Evolutionary conservation across 1,139 yeast genomes (phyloP).

Genomic region (Debaryomycetaceae sp.): DNA sequence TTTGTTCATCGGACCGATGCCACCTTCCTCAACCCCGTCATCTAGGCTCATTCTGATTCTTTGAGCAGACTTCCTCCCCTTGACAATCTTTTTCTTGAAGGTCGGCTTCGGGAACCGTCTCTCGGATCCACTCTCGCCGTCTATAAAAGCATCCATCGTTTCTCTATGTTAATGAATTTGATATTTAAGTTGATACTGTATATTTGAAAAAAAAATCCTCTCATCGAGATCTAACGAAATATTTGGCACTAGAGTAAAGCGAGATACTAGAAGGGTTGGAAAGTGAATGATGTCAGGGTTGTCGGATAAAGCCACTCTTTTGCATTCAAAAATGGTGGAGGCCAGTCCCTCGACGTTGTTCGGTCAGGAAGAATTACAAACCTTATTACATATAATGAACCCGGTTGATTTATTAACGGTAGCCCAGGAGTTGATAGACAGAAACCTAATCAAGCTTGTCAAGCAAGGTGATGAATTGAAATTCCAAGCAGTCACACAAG

Average conservation of each 20-base stretch:
- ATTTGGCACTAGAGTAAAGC: background rate
- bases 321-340: slow-evolving; percentile 60
- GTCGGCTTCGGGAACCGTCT: background rate
- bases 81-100: slow-evolving; percentile 21
- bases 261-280: background rate
- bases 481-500: slow-evolving; percentile 67
- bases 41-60: slow-evolving; percentile 6
- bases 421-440: slow-evolving; percentile 64
- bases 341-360: slow-evolving; percentile 44
- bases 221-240: background rate
- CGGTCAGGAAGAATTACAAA: slow-evolving; percentile 58
- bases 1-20: background rate
- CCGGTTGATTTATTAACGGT: slow-evolving; percentile 50
- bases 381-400: slow-evolving; percentile 30
- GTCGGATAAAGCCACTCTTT: slow-evolving; percentile 49
- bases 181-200: background rate
- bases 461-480: slow-evolving; percentile 61
- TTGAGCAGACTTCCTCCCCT: slow-evolving; percentile 3
- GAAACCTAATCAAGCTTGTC: slow-evolving; percentile 64
- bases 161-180: background rate
- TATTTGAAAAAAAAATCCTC: background rate
- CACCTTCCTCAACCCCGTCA: slow-evolving; percentile 8
- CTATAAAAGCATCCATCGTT: slow-evolving; percentile 6
- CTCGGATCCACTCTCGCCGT: background rate
- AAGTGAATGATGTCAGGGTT: slow-evolving; percentile 16